Conservation (phyloP, 2,329 filamentous ascomycete genomes). For the Plenodomus lindquistii region DNA sequence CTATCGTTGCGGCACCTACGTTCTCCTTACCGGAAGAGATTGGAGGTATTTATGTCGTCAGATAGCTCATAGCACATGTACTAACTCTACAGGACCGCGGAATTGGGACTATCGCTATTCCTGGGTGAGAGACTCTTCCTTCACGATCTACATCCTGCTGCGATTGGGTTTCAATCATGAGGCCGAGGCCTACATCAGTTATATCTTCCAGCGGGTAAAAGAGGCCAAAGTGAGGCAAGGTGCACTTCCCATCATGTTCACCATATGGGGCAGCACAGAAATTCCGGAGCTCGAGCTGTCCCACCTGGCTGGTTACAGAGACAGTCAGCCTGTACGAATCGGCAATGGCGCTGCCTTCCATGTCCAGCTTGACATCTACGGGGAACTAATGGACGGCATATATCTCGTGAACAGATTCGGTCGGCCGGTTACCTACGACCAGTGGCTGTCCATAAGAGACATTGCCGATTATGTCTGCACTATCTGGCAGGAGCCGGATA, state of each 20-base stretch:
- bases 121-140: constrained; percentile 78
- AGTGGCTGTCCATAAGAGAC: constrained; percentile 71
- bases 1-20: constrained; percentile 75
- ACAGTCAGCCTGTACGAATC: constrained; percentile 72
- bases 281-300: constrained; percentile 71
- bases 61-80: neutral
- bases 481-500: constrained; percentile 68
- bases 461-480: constrained; percentile 72
- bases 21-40: constrained; percentile 74
- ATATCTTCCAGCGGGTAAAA: constrained; percentile 72
- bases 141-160: constrained; percentile 76
- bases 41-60: constrained; percentile 17
- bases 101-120: constrained; percentile 74
- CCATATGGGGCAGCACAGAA: constrained; percentile 71
- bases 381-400: constrained; percentile 75
- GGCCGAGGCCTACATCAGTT: constrained; percentile 77
- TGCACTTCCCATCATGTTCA: constrained; percentile 77
- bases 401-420: constrained; percentile 81
- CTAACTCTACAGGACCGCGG: constrained; percentile 49
- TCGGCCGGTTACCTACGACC: constrained; percentile 73
- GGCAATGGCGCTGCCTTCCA: constrained; percentile 78
- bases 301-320: constrained; percentile 73
- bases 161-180: constrained; percentile 76
- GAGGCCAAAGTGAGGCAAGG: constrained; percentile 63
- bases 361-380: constrained; percentile 78